Evolutionary conservation across 2,329 filamentous ascomycete species (phyloP).

Genomic region (Thelonectria olida): DNA sequence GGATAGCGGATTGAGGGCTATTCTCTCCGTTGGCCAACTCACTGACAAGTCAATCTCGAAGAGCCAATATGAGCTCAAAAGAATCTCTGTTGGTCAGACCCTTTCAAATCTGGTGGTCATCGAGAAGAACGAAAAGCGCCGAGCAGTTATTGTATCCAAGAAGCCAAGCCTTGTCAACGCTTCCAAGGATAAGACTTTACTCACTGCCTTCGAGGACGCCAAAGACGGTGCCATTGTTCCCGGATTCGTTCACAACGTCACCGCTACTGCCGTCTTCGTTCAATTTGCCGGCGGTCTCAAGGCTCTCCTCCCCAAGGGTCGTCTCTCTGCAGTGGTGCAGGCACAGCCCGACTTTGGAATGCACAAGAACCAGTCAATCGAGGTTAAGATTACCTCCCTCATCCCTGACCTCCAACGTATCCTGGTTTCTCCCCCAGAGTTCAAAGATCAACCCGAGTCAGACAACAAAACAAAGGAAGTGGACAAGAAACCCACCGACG

Average conservation of each 20-base stretch:
- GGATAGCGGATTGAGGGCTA: slow-evolving; percentile 78
- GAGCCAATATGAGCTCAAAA: slow-evolving; percentile 78
- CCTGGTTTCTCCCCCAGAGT: slow-evolving; percentile 60
- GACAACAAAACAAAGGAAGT: slow-evolving; percentile 48
- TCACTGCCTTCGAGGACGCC: slow-evolving; percentile 77
- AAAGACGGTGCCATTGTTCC: slow-evolving; percentile 73
- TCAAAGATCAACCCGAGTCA: slow-evolving; percentile 55
- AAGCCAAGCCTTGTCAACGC: slow-evolving; percentile 86
- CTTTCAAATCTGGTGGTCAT: slow-evolving; percentile 84
- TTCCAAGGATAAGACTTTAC: slow-evolving; percentile 74
- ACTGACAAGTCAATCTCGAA: slow-evolving; percentile 86
- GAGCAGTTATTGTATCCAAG: slow-evolving; percentile 79
- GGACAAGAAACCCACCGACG: slow-evolving; percentile 55
- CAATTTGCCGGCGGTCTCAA: slow-evolving; percentile 83
- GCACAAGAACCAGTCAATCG: slow-evolving; percentile 78
- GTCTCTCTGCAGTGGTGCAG: slow-evolving; percentile 76
- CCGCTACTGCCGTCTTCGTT: slow-evolving; percentile 83
- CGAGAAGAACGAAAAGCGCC: slow-evolving; percentile 83
- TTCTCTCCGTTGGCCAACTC: slow-evolving; percentile 80
- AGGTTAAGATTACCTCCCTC: slow-evolving; percentile 75
- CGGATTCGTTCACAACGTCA: slow-evolving; percentile 89
- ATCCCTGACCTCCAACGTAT: slow-evolving; percentile 78
- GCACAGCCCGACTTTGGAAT: slow-evolving; percentile 80
- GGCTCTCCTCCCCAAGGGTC: slow-evolving; percentile 81
- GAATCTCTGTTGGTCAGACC: slow-evolving; percentile 84